Base-by-base conservation (phyloP, 2,329 filamentous ascomycete genomes). In the Dryadomyces quercus-mongolicae region DNA sequence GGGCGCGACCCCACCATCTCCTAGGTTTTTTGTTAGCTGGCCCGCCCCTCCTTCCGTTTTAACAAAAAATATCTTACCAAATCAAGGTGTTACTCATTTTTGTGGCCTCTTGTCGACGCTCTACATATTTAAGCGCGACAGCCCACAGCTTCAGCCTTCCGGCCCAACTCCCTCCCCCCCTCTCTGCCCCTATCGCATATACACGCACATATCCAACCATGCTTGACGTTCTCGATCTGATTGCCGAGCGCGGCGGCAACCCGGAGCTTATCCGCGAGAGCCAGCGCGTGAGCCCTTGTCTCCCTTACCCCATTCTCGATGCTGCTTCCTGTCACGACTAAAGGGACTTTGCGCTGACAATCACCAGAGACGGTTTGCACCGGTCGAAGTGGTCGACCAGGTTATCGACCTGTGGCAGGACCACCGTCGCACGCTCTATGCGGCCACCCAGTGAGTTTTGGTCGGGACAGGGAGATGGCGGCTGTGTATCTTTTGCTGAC, bases 261-360 rank as follows among this genome's bases (percentile, higher is more conserved):
- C 88, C 90, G 16, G 86, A 95, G 66, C 85, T 84, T 73, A 93
- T 98, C 70, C 86, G 87, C 69, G 89, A 96, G 70, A 93, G 86
- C 60, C 93, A 98, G 72, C 81, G 86, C 62, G 60, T 61, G 38
- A 40, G 49, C 46, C 22, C 13, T 3, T 3, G 8, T 2, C n/a
- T 20, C 38, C 25, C 8, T 31, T 8, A 8, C 25, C 25, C 8
- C 4, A 31, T 31, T 31, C 25, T 31, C 8, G 25, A n/a, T n/a
- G n/a, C n/a, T n/a, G n/a, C n/a, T n/a, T n/a, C n/a, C n/a, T n/a
- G 25, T 8, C 25, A 31, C 4, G 25, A 31, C 5, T 3, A 42
- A 5, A 8, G 25, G 8, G 25, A 31, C n/a, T 31, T n/a, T n/a
- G 13, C n/a, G n/a, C 51, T 52, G 34, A 50, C 51, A 50, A n/a